Base-by-base conservation (phyloP, 192 early-diverging fungal species). In the Helicostylum pulchrum region DNA sequence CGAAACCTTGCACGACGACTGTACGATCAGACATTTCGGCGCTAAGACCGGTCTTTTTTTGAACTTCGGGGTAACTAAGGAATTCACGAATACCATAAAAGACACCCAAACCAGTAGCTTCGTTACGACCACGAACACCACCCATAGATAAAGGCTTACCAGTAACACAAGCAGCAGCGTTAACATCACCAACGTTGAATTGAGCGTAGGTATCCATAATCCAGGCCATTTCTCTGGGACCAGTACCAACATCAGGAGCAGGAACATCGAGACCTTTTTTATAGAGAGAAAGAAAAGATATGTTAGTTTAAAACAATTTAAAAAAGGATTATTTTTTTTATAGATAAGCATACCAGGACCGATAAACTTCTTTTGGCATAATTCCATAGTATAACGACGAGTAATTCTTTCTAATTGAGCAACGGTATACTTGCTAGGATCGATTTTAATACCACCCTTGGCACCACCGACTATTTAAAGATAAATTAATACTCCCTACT, bases 351-450 rank as follows among this genome's bases (percentile, higher is more conserved):
- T 66, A 69, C 67, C 89, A 9, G 91, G 87, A 45, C 90, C 89
- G 44, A 93, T 91, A 73, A 93, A 93, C 67, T 86, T 87, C 83
- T 90, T 91, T 73, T 93, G 91, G 77, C 88, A 89, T 36, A 92
- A 74, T 70, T 91, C 90, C 70, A 91, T 81, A 12, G 91, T 91
- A 62, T 86, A 93, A 19, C 91, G 78, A 55, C 91, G 86, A 30
- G 91, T 93, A 74, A 93, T 93, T 34, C 85, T 76, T 71, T 93
- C 91, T 34, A 93, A 67, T 71, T 91, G 83, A 0, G 83, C 78
- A 15, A 78, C 68, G 17, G 89, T 89, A 72, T 84, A 93, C 58
- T 89, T 84, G 68, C 83, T 86, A 34, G 91, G 91, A 70, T 93
- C 80, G 58, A 93, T 84, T 76, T 84, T 87, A 64, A 93, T 86